A percentile compares a stretch with the other conserved stretches of the same genome.
These are phyloP conservation scores for Podospora pseudocomata DNA, from an alignment of 495 filamentous ascomycete genomes.

Conservation along the genomic window DNA sequence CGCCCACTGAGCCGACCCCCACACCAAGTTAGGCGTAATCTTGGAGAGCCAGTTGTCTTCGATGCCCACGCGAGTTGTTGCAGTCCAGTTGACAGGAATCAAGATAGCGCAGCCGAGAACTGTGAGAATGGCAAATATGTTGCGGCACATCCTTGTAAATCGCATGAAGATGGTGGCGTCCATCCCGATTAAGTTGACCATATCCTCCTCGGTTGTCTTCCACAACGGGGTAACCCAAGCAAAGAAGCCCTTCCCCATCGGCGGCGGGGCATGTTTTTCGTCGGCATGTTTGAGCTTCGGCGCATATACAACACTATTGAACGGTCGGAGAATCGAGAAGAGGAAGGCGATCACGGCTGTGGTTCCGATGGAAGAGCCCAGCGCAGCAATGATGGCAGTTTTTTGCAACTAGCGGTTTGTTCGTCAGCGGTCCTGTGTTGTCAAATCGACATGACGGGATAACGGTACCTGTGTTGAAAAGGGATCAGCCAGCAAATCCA, in stretches of 20 bases:
- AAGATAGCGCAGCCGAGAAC: conserved; percentile 73
- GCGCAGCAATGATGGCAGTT: conserved; percentile 64
- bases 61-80: conserved; percentile 39
- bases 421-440: not conserved
- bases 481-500: conserved; percentile 47
- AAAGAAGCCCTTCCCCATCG: conserved; percentile 77
- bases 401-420: conserved; percentile 29
- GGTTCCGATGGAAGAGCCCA: conserved; percentile 76
- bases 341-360: conserved; percentile 66
- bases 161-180: conserved; percentile 89
- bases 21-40: conserved; percentile 55
- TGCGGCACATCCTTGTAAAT: conserved; percentile 86
- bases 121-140: conserved; percentile 73
- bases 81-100: conserved; percentile 71
- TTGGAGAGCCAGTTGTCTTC: conserved; percentile 52
- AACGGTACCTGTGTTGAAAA: conserved; percentile 43
- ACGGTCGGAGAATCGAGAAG: conserved; percentile 88
- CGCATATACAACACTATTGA: conserved; percentile 87
- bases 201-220: conserved; percentile 66
- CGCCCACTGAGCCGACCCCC: conserved; percentile 64
- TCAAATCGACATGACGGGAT: not conserved
- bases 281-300: conserved; percentile 92
- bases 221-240: conserved; percentile 80
- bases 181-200: conserved; percentile 77
- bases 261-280: conserved; percentile 88